Evolutionary conservation across 768 basidiomycete genomes (phyloP), one percentile per base, ranked within the genome.

Genomic region (Sporobolomyces phaffii): DNA sequence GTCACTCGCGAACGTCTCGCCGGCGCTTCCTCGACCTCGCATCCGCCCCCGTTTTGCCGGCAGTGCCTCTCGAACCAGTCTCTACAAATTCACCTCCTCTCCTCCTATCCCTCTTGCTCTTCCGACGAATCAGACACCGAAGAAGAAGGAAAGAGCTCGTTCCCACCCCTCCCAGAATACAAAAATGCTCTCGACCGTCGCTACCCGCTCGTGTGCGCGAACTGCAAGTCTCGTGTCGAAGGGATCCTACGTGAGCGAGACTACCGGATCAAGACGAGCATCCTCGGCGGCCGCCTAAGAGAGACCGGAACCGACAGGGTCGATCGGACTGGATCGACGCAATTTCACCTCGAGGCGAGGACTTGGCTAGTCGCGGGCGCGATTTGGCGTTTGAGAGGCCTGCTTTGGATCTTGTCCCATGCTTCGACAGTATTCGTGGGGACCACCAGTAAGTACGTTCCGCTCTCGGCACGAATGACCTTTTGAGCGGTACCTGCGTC

Each of bases 61-160:
- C 84, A 84, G 10, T 96, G 93, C 77, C 86, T 87, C 73, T 89
- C 90, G n/a, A 97, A 97, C 77, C 92, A 96, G 75, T 87, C 85
- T 80, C 82, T 97, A 43, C 80, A 91, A 59, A 80, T 89, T 67
- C 90, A 91, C 77, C 83, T 97, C 61, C 79, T 97, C 36, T 88
- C 91, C 20, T 91, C 88, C 73, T 97, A 93, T 77, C 69, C 69
- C 6, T 58, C 56, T 33, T 36, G 38, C 82, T 94, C 59, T 33
- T 53, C 61, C 17, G 33, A 53, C 53, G 63, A 64, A 26, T 28
- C 24, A 13, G 54, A 64, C 28, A 31, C 13, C 5, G 64, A 54
- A 24, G n/a, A 29, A 41, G 36, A 49, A 48, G 48, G 49, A 61
- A 17, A n/a, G 52, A 72, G 92, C 90, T 85, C 36, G 11, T 62